Conservation (phyloP, 805 yeast genomes). For the Kuraishia capsulata region DNA sequence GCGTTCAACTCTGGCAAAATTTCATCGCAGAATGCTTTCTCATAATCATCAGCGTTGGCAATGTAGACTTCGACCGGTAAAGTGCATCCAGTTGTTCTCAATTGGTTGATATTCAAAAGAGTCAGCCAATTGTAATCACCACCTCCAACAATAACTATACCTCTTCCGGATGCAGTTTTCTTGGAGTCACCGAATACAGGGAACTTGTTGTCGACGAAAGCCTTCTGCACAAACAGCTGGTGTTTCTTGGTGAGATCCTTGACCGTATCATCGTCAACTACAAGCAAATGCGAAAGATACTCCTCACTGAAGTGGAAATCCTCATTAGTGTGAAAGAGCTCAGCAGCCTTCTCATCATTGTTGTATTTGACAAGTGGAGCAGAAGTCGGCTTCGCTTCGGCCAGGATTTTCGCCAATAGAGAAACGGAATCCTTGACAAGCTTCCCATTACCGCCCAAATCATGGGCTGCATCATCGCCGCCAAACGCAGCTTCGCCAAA, state of each 20-base stretch:
- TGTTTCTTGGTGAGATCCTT: constrained; percentile 29
- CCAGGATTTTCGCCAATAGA: constrained; percentile 2
- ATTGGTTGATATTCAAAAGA: constrained; percentile 36
- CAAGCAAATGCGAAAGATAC: constrained; percentile 34
- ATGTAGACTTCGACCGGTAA: constrained; percentile 44
- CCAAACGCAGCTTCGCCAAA: background rate
- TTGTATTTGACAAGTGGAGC: constrained; percentile 34
- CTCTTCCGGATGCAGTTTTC: constrained; percentile 16
- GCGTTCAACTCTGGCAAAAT: constrained; percentile 33
- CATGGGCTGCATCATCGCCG: background rate
- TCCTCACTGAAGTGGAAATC: constrained; percentile 35
- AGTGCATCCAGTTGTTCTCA: constrained; percentile 31
- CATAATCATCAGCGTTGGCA: constrained; percentile 34
- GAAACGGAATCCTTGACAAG: background rate
- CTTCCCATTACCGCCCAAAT: background rate
- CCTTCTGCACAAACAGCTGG: constrained; percentile 19
- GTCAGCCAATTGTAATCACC: constrained; percentile 43
- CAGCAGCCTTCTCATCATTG: constrained; percentile 29
- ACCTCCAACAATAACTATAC: constrained; percentile 46
- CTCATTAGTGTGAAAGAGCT: constrained; percentile 29
- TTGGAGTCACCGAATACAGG: constrained; percentile 16
- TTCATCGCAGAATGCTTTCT: constrained; percentile 32
- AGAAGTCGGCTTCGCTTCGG: constrained; percentile 22
- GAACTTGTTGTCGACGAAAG: constrained; percentile 26
- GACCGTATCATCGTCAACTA: constrained; percentile 25